Evolutionary conservation across 176 grass and related monocot genomes (phyloP).

Genomic region (Zoysia japonica): DNA sequence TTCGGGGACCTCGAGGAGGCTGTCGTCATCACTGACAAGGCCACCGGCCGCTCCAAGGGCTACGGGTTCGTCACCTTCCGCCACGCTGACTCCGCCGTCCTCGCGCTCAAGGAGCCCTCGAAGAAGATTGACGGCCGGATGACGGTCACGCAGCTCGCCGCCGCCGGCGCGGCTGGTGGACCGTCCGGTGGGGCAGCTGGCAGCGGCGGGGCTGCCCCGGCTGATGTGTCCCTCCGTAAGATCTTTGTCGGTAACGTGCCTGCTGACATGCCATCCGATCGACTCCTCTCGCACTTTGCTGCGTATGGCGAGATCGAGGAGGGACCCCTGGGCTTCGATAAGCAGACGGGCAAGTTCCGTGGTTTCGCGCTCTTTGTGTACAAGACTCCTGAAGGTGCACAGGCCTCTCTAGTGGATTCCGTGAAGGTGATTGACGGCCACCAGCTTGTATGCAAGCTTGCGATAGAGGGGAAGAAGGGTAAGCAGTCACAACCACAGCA

Average conservation of each 20-base stretch:
- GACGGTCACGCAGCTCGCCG: conserved; percentile 88
- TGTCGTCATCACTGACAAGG: no score
- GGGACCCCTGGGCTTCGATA: conserved; percentile 91
- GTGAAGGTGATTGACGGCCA: conserved; percentile 89
- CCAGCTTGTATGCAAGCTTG: conserved; percentile 89
- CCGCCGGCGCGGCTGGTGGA: conserved; percentile 60
- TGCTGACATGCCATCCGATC: conserved; percentile 82
- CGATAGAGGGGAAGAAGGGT: conserved; percentile 88
- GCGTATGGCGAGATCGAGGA: conserved; percentile 93
- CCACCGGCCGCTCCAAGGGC: no score
- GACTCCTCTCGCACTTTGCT: conserved; percentile 71
- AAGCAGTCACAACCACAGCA: conserved; percentile 59
- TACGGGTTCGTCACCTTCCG: no score
- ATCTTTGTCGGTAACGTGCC: conserved; percentile 95
- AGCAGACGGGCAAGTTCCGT: conserved; percentile 89
- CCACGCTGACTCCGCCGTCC: no score
- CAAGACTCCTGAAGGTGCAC: conserved; percentile 83
- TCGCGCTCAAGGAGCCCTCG: conserved; percentile 74
- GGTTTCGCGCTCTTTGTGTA: conserved; percentile 93
- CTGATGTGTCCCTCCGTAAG: conserved; percentile 83
- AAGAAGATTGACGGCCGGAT: conserved; percentile 98
- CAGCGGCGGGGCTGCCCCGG: conserved; percentile 21
- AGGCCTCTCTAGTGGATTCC: conserved; percentile 70
- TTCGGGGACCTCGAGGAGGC: conserved; percentile 85
- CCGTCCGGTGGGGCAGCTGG: conserved; percentile 32